Base-by-base conservation (phyloP, 2,329 filamentous ascomycete species). In the Monilinia polystroma region DNA sequence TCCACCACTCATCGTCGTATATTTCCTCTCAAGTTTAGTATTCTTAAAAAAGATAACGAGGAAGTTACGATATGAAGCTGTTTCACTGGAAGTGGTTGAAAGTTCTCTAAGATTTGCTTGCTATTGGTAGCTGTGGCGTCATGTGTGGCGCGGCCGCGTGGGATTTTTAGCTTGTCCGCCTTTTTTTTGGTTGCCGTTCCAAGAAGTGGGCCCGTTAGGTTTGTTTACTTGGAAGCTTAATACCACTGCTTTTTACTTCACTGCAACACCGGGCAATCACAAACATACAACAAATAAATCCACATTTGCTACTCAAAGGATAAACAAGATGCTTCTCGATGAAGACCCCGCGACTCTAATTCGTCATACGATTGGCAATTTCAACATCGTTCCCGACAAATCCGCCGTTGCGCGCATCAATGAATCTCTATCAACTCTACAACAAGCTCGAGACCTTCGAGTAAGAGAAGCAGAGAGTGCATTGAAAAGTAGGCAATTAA, bases 341-440 rank as follows among this genome's bases (percentile, higher is more conserved):
- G 93, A 97, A 81, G 91, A 95, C 78, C 94, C 93, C 72, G 91
- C 91, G 55, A 90, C 89, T 55, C 90, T 97, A 76, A 96, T 99
- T 80, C 85, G 89, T 76, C 90, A 96, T 81, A 97, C 93, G 53
- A 90, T 96, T 75, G 85, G 88, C 74, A 97, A 97, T 83, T 99
- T 99, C 87, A 95, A 96, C 81, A 96, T 94, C 75, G 83, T 86
- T 26, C 92, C 92, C 14, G 95, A 99, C 83, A 95, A 93, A 76
- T 83, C 87, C 71, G 91, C 91, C 69, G 86, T 98, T 26, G 83
- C 89, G 26, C 92, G 95, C 76, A 90, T 98, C 76, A 87, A 87
- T 77, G 91, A 93, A 77, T 94, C 92, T 0, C 85, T 97, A 63
- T 85, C 87, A 11, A 91, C 91, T 0, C 87, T 99, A n/a, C 86